These are phyloP conservation scores for Wickerhamomyces xylosicus DNA, from an alignment of 805 yeast species.

Conservation along the genomic window DNA sequence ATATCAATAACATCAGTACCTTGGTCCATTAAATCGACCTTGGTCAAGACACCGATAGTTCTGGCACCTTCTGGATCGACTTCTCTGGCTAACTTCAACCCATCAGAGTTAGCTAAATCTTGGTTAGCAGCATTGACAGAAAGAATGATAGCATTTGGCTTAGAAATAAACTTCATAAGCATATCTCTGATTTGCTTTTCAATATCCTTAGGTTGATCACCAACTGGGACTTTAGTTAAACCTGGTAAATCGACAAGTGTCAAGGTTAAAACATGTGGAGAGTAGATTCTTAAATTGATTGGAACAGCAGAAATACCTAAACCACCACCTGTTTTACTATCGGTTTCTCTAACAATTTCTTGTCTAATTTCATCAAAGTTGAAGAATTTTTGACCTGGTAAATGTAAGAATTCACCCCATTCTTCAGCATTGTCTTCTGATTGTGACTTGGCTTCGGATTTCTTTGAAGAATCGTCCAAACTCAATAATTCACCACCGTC, in stretches of 20 bases:
- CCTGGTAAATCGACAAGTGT: conserved; percentile 97
- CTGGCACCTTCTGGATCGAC: conserved; percentile 95
- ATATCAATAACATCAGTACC: conserved; percentile 97
- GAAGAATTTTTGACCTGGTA: conserved; percentile 80
- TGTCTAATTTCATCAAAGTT: conserved; percentile 82
- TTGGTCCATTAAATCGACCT: conserved; percentile 93
- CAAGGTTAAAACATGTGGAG: conserved; percentile 89
- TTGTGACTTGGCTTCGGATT: conserved; percentile 33
- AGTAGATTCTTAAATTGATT: conserved; percentile 83
- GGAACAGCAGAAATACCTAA: conserved; percentile 90
- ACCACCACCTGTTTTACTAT: conserved; percentile 68
- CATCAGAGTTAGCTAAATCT: conserved; percentile 95
- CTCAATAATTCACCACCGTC: conserved; percentile 22
- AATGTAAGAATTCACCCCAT: conserved; percentile 96
- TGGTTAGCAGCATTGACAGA: conserved; percentile 96
- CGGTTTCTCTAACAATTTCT: conserved; percentile 90
- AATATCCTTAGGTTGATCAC: conserved; percentile 97
- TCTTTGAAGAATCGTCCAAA: conserved; percentile 19
- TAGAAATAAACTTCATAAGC: conserved; percentile 86
- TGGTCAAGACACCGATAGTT: conserved; percentile 94
- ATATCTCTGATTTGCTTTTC: conserved; percentile 90
- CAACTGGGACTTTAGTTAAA: conserved; percentile 95
- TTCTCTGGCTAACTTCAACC: conserved; percentile 91
- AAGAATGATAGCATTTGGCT: conserved; percentile 89
- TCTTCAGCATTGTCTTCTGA: conserved; percentile 64